These are phyloP conservation scores for Hirsutella minnesotensis DNA, from an alignment of 2,329 filamentous ascomycete genomes.

Conservation along the genomic window DNA sequence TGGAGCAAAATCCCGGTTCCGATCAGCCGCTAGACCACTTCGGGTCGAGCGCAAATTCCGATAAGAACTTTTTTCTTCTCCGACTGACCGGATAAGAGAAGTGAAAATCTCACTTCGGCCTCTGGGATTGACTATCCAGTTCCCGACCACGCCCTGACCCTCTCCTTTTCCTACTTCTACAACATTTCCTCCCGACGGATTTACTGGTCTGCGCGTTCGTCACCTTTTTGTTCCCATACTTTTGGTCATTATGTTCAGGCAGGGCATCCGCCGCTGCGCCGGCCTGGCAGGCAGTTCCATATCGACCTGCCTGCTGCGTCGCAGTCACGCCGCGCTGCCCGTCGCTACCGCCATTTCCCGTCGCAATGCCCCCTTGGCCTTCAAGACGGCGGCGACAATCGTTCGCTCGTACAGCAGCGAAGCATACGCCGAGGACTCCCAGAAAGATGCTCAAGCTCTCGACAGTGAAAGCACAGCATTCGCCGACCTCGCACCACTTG, in stretches of 20 bases:
- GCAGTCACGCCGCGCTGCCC: slow-evolving; percentile 14
- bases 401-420: slow-evolving; percentile 28
- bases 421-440: slow-evolving; percentile 15
- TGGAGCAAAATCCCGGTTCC: too few species aligned
- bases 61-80: background rate
- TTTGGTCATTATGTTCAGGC: slow-evolving; percentile 18
- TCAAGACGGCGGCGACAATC: slow-evolving; percentile 8
- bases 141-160: too few species aligned
- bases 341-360: slow-evolving; percentile 11
- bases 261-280: slow-evolving; percentile 27
- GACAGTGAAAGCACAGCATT: slow-evolving; percentile 26
- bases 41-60: background rate
- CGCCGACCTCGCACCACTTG: slow-evolving; percentile 28
- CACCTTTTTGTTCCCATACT: background rate
- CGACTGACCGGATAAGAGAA: too few species aligned
- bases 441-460: slow-evolving; percentile 3
- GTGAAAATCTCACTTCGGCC: too few species aligned
- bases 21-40: background rate
- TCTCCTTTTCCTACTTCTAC: too few species aligned
- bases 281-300: slow-evolving; percentile 20
- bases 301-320: slow-evolving; percentile 16
- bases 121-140: too few species aligned
- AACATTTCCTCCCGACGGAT: too few species aligned
- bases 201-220: background rate
- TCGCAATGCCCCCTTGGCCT: slow-evolving; percentile 9